Percentiles rank a stretch among this genome's conserved stretches.
Conservation (phyloP, 176 grass and related monocot species). For the Carex littledalei region DNA sequence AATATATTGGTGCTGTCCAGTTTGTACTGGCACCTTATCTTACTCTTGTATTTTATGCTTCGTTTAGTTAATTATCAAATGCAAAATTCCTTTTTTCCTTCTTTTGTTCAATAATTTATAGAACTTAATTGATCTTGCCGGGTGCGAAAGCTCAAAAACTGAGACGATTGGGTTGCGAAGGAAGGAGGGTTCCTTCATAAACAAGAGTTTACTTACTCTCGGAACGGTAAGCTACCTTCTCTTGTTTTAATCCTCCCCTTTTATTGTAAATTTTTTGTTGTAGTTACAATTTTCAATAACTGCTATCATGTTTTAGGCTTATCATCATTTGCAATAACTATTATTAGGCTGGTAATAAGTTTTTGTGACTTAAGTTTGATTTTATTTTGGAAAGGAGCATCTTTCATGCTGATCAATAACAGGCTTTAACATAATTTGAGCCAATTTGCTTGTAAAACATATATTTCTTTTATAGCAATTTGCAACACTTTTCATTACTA, state of each 20-base stretch:
- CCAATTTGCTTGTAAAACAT: not conserved
- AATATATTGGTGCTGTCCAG: not conserved
- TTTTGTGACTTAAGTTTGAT: not conserved
- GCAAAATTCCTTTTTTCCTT: constrained; percentile 21
- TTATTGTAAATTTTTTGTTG: constrained; percentile 21
- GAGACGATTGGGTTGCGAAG: constrained; percentile 95
- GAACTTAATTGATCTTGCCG: constrained; percentile 99
- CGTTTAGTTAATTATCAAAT: constrained; percentile 13
- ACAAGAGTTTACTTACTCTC: constrained; percentile 97
- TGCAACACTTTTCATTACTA: not conserved
- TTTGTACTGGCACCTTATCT: not conserved
- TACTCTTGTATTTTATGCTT: constrained; percentile 4
- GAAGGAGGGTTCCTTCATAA: constrained; percentile 99
- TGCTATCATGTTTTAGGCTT: not conserved
- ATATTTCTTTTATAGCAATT: not conserved
- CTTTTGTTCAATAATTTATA: constrained; percentile 30
- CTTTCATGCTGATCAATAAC: not conserved
- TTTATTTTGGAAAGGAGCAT: not conserved
- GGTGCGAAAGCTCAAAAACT: constrained; percentile 96
- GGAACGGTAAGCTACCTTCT: constrained; percentile 67
- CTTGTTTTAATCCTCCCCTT: constrained; percentile 13
- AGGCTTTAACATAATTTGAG: not conserved
- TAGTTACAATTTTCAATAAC: not conserved
- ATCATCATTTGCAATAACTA: not conserved
- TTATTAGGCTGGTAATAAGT: not conserved